Evolutionary conservation across 306 rosid genomes (phyloP), one percentile per base, ranked within the genome.

Genomic region (Vigna mungo): DNA sequence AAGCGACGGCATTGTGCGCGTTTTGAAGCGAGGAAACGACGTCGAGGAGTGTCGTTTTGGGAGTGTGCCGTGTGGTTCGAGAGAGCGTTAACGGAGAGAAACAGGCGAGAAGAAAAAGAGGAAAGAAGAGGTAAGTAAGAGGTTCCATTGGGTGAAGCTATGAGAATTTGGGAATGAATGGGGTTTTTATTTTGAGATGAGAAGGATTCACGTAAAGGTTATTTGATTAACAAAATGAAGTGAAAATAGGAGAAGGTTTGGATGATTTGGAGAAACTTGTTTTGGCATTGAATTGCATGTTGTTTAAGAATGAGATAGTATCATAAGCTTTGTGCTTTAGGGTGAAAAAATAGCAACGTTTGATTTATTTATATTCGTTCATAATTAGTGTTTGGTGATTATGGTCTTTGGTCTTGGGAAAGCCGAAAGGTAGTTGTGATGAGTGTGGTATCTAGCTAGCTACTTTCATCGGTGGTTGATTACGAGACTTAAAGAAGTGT

Each of bases 21-120:
- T 63, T 80, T 21, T 52, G 78, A 37, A 87, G 80, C 30, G 89
- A 79, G 36, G 90, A 83, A 4, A 81, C 74, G 65, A 90, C 93
- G 56, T 90, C 85, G 70, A 93, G 89, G 7, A 83, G 13, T 14
- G 93, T 68, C 71, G 93, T 88, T 66, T 81, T 79, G 25, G 78
- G 23, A 62, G 6, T 13, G 1, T 6, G 54, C 0, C 77, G 80
- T 18, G 58, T 64, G 74, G 20, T 87, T 13, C 96, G 84, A 30
- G 89, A 81, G 58, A 68, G 85, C 12, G 68, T 75, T 11, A 13
- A 44, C 49, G 49, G 49, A 10, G 49, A 44, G 15, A 44, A 4
- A 11, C 1, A 54, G 4, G 72, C 16, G 30, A 89, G 18, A 59
- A 78, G 27, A 48, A 87, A 14, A 61, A 64, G 0, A 55, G 76